Percentiles rank a stretch among this genome's conserved stretches.
Evolutionary conservation across 2,329 filamentous ascomycete genomes (phyloP).

Genomic region (Ceratocystis variospora): DNA sequence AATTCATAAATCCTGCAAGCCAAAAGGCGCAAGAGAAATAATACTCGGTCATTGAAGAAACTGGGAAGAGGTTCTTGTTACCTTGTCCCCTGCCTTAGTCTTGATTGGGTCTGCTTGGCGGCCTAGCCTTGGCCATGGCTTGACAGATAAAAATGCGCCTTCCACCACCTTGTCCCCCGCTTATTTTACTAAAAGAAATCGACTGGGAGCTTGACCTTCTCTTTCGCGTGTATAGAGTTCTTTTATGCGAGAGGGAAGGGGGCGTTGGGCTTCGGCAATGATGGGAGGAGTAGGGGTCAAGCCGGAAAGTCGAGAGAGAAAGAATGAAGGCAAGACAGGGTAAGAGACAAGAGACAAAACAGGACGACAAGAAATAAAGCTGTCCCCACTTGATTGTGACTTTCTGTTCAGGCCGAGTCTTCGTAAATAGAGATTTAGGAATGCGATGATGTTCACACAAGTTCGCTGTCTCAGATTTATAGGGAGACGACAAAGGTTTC

Average conservation of each 20-base stretch:
- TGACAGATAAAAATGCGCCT: background rate
- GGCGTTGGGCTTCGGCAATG: background rate
- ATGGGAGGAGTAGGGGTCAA: background rate
- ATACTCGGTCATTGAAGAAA: too few species aligned
- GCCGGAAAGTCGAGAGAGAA: background rate
- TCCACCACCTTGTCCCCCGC: background rate
- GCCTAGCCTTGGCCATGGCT: background rate
- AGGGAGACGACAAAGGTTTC: too few species aligned
- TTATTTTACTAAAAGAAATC: background rate
- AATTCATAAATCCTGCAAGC: too few species aligned
- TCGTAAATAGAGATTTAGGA: background rate
- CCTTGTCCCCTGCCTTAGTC: too few species aligned
- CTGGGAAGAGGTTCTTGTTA: too few species aligned
- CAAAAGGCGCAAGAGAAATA: too few species aligned
- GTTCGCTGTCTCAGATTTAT: too few species aligned
- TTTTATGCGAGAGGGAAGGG: background rate
- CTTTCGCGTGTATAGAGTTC: too few species aligned
- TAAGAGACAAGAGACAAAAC: background rate
- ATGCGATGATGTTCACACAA: too few species aligned
- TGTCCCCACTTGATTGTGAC: background rate
- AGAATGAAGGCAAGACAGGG: background rate
- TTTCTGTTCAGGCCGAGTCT: background rate
- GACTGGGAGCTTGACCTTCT: background rate
- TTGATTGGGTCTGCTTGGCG: background rate
- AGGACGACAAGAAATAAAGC: background rate